Evolutionary conservation across 1,139 yeast genomes (phyloP), one percentile per base, ranked within the genome.

Genomic region (Nakaseomyces glabratus): DNA sequence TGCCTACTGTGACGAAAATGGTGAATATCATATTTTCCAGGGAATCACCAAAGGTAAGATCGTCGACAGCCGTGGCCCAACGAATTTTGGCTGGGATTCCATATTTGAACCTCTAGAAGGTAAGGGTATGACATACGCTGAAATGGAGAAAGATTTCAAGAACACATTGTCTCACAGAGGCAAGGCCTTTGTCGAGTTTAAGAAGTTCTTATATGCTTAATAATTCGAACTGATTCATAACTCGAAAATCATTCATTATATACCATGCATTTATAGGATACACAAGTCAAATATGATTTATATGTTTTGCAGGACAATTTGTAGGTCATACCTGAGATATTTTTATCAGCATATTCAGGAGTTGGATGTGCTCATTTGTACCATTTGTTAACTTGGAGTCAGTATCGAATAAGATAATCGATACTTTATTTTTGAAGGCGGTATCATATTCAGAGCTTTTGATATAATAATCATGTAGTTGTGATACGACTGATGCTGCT

Each of bases 61-160:
- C 48, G 97, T 88, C 4, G 62, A 63, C 11, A 48, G 60, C 37
- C 71, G 93, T 47, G 95, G 97, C 3, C 77, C 82, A 16, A 68
- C 75, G 16, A 71, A 72, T 41, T 93, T 93, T 56, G 98, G 99
- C 3, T 93, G 96, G 95, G 96, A 90, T 61, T 78, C 95, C 5
- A 65, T 84, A 33, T 90, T 90, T 58, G 70, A 78, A 61, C 97
- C 98, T 2, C 68, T 61, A 40, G 61, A 66, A 11, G 55, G 54
- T 9, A 51, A 47, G 33, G 59, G 58, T 13, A 60, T 76, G 54
- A 88, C 97, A 0, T 84, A 81, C 55, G 97, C 97, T n/a, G 96
- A 90, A 60, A 76, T 93, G 90, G 76, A 71, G 38, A 82, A 81
- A 51, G 57, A 59, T 4, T 63, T 69, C 26, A 93, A 93, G 64